phyloP scores from a whole-genome alignment of 2,329 filamentous ascomycete genomes.

The Diaporthe sp. region DNA sequence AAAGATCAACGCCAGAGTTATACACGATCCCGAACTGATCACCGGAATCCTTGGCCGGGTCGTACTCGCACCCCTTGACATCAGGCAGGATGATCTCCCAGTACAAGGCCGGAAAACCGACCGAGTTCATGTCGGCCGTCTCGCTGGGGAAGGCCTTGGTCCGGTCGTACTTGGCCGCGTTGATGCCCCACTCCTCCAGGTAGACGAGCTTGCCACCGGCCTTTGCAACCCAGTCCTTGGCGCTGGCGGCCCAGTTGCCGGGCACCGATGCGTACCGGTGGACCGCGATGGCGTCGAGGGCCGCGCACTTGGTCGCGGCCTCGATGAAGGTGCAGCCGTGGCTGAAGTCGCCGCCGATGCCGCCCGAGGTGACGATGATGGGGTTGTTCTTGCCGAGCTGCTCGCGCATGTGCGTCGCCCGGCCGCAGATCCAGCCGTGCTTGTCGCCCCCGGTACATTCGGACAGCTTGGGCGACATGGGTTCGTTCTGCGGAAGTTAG shows the following conservation, averaged over 20 bases:
- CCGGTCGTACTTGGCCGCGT: slow-evolving; percentile 35
- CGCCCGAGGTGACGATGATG: background rate
- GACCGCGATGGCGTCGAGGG: slow-evolving; percentile 53
- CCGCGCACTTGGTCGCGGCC: slow-evolving; percentile 58
- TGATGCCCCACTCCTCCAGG: slow-evolving; percentile 49
- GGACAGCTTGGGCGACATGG: background rate
- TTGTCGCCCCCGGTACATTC: background rate
- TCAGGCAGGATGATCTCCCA: slow-evolving; percentile 50
- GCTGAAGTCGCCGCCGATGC: slow-evolving; percentile 49
- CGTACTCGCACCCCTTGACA: slow-evolving; percentile 2
- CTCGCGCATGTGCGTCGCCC: background rate
- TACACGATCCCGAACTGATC: background rate
- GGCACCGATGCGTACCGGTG: background rate
- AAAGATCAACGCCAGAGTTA: background rate
- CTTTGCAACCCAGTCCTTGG: slow-evolving; percentile 44
- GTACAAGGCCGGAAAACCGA: slow-evolving; percentile 50
- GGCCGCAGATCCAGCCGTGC: slow-evolving; percentile 8
- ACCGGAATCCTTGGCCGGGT: background rate
- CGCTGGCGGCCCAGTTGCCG: background rate
- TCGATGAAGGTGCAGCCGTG: slow-evolving; percentile 49
- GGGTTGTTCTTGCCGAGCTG: background rate
- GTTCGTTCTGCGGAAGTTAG: background rate
- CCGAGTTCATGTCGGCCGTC: slow-evolving; percentile 48
- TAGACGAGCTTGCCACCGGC: slow-evolving; percentile 49
- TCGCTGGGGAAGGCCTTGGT: slow-evolving; percentile 47